These are phyloP conservation scores for Incumbomyces delicatus DNA, from an alignment of 2,329 filamentous ascomycete species.

Conservation along the genomic window DNA sequence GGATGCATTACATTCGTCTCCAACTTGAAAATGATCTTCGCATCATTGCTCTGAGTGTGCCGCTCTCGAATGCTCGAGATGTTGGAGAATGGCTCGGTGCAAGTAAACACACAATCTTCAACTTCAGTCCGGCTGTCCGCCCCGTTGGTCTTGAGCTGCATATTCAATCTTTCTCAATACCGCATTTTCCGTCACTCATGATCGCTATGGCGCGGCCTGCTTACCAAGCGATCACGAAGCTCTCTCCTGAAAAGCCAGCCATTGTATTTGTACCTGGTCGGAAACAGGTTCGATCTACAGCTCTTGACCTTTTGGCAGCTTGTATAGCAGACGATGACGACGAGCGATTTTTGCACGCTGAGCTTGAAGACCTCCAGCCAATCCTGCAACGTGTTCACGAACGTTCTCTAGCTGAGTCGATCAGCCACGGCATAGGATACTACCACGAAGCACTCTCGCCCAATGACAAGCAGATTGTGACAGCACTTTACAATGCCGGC, in stretches of 20 bases:
- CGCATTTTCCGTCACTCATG: conserved; percentile 97
- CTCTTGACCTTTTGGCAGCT: conserved; percentile 76
- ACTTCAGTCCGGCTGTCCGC: conserved; percentile 88
- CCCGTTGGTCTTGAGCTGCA: conserved; percentile 86
- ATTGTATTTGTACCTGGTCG: conserved; percentile 87
- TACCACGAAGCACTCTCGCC: conserved; percentile 87
- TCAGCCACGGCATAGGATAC: conserved; percentile 91
- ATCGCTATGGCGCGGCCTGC: conserved; percentile 94
- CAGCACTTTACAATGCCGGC: conserved; percentile 79
- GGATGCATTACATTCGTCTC: conserved; percentile 91
- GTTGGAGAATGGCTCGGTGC: conserved; percentile 97
- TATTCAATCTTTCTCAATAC: conserved; percentile 89
- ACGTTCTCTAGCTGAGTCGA: conserved; percentile 72
- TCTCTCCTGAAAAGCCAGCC: conserved; percentile 80
- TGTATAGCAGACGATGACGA: conserved; percentile 84
- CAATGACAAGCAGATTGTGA: conserved; percentile 87
- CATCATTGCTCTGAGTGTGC: conserved; percentile 82
- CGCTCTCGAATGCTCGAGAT: conserved; percentile 83
- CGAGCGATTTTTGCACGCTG: conserved; percentile 82
- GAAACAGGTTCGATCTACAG: conserved; percentile 83
- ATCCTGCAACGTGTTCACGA: conserved; percentile 78
- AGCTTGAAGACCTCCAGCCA: conserved; percentile 70
- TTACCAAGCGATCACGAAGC: conserved; percentile 77
- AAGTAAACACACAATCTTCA: conserved; percentile 96
- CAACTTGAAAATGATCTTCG: conserved; percentile 77